Percentiles rank a stretch among this genome's conserved stretches.
Evolutionary conservation across 2,329 filamentous ascomycete species (phyloP).

Genomic region (Daldinia eschscholtzii): DNA sequence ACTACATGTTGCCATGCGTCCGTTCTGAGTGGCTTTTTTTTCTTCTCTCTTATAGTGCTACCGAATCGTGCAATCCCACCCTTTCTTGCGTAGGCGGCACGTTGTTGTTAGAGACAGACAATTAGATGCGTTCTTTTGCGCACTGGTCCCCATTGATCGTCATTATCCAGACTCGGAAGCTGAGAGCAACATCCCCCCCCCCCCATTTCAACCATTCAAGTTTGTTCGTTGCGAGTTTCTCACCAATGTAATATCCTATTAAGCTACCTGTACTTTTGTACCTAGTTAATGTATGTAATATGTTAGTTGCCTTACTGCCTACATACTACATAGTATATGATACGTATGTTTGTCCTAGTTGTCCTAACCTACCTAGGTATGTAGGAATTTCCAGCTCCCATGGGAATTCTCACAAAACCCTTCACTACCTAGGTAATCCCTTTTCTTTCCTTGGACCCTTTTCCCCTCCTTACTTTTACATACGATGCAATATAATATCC

Average conservation of each 20-base stretch:
- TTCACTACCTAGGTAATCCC: not conserved
- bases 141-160: conserved; percentile 20
- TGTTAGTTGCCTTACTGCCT: not conserved
- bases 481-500: not conserved
- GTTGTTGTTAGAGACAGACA: conserved; percentile 35
- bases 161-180: conserved; percentile 35
- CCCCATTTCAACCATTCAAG: not conserved
- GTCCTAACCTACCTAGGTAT: not conserved
- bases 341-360: not conserved
- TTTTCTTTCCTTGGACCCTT: not conserved
- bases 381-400: not conserved
- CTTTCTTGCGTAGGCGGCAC: conserved; percentile 41
- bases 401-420: too few species aligned
- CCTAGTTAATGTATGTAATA: conserved; percentile 7
- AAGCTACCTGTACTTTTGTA: not conserved
- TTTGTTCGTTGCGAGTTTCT: not conserved
- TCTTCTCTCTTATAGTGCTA: conserved; percentile 25
- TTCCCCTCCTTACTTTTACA: not conserved
- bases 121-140: conserved; percentile 28
- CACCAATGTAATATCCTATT: conserved; percentile 10
- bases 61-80: conserved; percentile 40
- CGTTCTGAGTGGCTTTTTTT: conserved; percentile 27
- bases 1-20: conserved; percentile 31
- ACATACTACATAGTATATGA: not conserved
- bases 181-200: conserved; percentile 14